Percentiles rank a stretch among this genome's conserved stretches.
phyloP scores from a whole-genome alignment of 2,329 filamentous ascomycete species.

The Arachnomyces sp. region DNA sequence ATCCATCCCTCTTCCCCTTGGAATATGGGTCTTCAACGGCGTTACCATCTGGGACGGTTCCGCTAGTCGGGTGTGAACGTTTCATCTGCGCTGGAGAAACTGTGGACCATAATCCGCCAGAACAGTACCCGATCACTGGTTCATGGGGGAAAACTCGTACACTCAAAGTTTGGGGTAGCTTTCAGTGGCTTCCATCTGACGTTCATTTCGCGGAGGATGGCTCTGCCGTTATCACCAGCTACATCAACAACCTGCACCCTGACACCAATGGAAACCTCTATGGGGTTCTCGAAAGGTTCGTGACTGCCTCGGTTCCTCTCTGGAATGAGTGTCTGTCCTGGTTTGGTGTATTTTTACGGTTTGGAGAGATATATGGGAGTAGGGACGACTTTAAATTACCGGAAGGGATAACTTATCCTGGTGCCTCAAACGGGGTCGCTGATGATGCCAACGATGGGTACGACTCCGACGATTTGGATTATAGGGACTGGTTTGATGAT shows the following conservation, averaged over 20 bases:
- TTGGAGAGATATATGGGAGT: no score
- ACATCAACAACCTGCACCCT: constrained; percentile 34
- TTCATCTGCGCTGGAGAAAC: no score
- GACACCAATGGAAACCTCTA: constrained; percentile 21
- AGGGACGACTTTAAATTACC: no score
- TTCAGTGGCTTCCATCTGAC: constrained; percentile 40
- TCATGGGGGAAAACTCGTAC: no score
- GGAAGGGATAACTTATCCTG: no score
- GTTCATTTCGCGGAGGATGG: constrained; percentile 15
- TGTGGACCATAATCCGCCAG: no score
- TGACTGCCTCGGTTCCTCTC: constrained; percentile 19
- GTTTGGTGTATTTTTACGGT: no score
- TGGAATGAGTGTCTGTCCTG: constrained; percentile 21
- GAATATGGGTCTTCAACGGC: constrained; percentile 17
- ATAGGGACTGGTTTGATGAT: no score
- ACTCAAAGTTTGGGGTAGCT: constrained; percentile 10
- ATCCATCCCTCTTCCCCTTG: constrained; percentile 11
- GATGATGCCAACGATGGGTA: not conserved
- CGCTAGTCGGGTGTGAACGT: no score
- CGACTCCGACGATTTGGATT: constrained; percentile 15
- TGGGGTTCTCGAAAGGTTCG: constrained; percentile 19
- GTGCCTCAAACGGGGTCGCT: no score
- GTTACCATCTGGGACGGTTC: no score
- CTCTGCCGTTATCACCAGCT: constrained; percentile 22
- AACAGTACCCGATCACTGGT: no score